Percentiles rank a stretch among this genome's conserved stretches.
phyloP scores from a whole-genome alignment of 805 yeast genomes.

The Lachancea sp. region DNA sequence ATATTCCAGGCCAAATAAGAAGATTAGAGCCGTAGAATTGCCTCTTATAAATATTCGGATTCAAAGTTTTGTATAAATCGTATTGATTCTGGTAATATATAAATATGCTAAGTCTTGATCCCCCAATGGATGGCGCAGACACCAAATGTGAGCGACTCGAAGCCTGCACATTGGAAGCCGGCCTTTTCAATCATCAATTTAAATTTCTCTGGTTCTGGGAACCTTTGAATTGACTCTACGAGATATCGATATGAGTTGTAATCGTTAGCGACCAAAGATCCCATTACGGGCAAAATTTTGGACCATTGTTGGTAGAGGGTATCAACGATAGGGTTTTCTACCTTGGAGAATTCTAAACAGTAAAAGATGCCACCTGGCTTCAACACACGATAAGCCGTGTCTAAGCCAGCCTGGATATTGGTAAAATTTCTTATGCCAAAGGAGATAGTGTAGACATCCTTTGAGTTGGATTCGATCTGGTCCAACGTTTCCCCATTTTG shows the following conservation, averaged over 20 bases:
- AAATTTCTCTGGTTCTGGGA: conserved; percentile 89
- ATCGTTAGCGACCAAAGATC: conserved; percentile 91
- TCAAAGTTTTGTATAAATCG: conserved; percentile 8
- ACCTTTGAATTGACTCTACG: conserved; percentile 87
- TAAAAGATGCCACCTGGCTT: conserved; percentile 98
- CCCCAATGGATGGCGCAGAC: conserved; percentile 95
- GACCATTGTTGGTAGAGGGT: conserved; percentile 82
- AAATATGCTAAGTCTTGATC: conserved; percentile 53
- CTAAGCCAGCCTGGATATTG: conserved; percentile 84
- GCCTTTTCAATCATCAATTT: conserved; percentile 89
- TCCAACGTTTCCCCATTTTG: conserved; percentile 93
- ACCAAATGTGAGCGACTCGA: conserved; percentile 90
- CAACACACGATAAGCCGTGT: conserved; percentile 92
- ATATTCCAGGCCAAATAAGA: conserved; percentile 32
- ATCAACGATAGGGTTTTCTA: conserved; percentile 70
- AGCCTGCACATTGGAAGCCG: conserved; percentile 90
- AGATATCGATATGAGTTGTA: conserved; percentile 93
- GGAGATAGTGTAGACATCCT: conserved; percentile 93
- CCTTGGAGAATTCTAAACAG: conserved; percentile 91
- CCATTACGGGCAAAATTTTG: conserved; percentile 84
- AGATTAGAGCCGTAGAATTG: conserved; percentile 6
- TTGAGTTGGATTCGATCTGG: conserved; percentile 74
- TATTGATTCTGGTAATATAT: conserved; percentile 7
- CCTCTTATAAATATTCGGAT: background rate
- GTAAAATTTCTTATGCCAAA: conserved; percentile 98